Evolutionary conservation across 345 rosid species (phyloP).

Genomic region (Eutrema yunnanense): DNA sequence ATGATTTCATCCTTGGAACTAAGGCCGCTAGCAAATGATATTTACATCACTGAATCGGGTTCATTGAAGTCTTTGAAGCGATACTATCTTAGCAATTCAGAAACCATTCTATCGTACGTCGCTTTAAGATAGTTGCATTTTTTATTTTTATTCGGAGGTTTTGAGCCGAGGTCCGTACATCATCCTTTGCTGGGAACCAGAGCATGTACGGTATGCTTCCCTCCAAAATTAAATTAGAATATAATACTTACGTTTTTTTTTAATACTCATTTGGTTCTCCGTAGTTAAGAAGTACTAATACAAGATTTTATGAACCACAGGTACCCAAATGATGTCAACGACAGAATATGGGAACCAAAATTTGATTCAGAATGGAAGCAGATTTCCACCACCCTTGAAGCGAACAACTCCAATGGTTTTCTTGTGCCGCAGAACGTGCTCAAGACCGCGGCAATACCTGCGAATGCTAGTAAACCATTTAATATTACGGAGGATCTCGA

Average conservation of each 20-base stretch:
- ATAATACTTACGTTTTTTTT: not conserved
- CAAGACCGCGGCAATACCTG: conserved; percentile 33
- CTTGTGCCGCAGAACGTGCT: conserved; percentile 22
- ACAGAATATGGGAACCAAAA: conserved; percentile 17
- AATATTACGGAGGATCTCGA: conserved; percentile 1
- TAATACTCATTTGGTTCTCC: not conserved
- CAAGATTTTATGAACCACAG: conserved; percentile 16
- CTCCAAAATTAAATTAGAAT: too few relatives aligned
- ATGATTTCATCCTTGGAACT: conserved; percentile 17
- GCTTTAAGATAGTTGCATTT: not conserved
- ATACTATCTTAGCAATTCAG: not conserved
- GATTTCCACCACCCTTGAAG: not conserved
- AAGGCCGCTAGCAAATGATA: not conserved
- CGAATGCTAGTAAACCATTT: conserved; percentile 5
- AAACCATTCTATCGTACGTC: not conserved
- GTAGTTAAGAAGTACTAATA: not conserved
- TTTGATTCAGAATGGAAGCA: not conserved
- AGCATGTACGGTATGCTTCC: too few relatives aligned
- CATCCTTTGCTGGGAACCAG: too few relatives aligned
- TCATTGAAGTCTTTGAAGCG: conserved; percentile 7
- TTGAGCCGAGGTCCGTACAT: too few relatives aligned
- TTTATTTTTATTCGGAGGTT: not conserved
- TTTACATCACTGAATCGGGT: conserved; percentile 6
- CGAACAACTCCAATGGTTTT: not conserved
- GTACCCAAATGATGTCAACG: conserved; percentile 20